These are phyloP conservation scores for Acanthamoeba castellanii DNA, from an alignment of 208 protist species.

Conservation along the genomic window DNA sequence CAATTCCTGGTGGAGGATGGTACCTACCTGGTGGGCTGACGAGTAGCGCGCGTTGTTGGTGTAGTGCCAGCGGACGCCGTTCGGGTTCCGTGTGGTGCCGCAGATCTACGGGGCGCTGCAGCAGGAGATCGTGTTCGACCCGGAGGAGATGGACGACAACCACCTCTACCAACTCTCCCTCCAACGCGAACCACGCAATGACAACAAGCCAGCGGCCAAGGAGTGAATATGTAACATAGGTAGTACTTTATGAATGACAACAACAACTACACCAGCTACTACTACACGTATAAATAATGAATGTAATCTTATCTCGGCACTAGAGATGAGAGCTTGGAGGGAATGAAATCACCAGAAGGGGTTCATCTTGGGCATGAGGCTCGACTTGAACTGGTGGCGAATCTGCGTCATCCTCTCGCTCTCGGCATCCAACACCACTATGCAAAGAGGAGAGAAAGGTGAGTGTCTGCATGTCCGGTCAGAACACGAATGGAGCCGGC, in stretches of 20 bases:
- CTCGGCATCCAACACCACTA: conserved; percentile 22
- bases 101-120: not conserved
- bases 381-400: not conserved
- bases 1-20: too few species aligned
- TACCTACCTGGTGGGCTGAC: too few species aligned
- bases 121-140: conserved; percentile 3
- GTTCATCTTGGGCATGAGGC: conserved; percentile 40
- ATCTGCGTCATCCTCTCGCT: conserved; percentile 9
- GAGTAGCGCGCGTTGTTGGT: not conserved
- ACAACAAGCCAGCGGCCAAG: not conserved
- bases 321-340: not conserved
- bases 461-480: not conserved
- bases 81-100: not conserved
- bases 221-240: too few species aligned
- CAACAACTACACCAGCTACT: too few species aligned
- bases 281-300: too few species aligned
- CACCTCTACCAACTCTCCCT: conserved; percentile 30
- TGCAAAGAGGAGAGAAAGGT: not conserved
- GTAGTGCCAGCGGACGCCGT: not conserved
- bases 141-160: not conserved
- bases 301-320: too few species aligned
- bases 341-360: not conserved
- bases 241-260: too few species aligned
- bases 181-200: not conserved
- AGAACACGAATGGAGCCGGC: not conserved